Conservation (phyloP, 345 rosid genomes). For the Trapa bicornis region DNA sequence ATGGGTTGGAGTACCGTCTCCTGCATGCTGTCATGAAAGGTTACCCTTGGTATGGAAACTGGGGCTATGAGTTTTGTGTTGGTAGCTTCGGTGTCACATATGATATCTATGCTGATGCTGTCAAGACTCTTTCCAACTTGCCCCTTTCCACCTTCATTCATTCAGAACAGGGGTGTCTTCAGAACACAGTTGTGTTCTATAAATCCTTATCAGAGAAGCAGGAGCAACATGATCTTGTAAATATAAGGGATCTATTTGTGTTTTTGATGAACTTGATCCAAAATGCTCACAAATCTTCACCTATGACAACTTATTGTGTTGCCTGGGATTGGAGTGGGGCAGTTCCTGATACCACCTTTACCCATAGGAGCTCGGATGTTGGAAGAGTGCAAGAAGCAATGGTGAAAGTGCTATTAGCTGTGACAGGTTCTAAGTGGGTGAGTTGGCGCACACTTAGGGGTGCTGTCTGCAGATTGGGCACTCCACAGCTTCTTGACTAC, state of each 20-base stretch:
- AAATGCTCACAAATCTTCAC: slow-evolving; percentile 25
- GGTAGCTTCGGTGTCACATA: slow-evolving; percentile 49
- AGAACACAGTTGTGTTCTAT: slow-evolving; percentile 27
- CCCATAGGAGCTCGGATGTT: slow-evolving; percentile 34
- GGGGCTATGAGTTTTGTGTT: slow-evolving; percentile 64
- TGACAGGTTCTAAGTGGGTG: slow-evolving; percentile 55
- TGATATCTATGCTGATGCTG: slow-evolving; percentile 38
- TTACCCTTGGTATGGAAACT: slow-evolving; percentile 56
- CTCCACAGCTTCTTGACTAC: slow-evolving; percentile 40
- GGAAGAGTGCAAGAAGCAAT: slow-evolving; percentile 44
- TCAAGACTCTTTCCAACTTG: slow-evolving; percentile 31
- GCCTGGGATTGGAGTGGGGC: slow-evolving; percentile 13
- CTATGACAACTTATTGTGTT: slow-evolving; percentile 16
- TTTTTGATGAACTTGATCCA: slow-evolving; percentile 34
- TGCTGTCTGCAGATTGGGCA: slow-evolving; percentile 41
- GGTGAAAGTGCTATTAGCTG: slow-evolving; percentile 50
- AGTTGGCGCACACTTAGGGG: slow-evolving; percentile 46
- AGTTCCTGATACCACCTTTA: slow-evolving; percentile 4
- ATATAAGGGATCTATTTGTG: slow-evolving; percentile 37
- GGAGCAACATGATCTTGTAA: slow-evolving; percentile 26
- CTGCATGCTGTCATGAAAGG: slow-evolving; percentile 51
- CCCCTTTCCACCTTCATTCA: slow-evolving; percentile 27
- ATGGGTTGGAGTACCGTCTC: slow-evolving; percentile 45
- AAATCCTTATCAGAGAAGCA: slow-evolving; percentile 31
- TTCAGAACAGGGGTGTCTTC: slow-evolving; percentile 26